These are phyloP conservation scores for Mycena sp. DNA, from an alignment of 1,284 basidiomycete species.

Conservation along the genomic window DNA sequence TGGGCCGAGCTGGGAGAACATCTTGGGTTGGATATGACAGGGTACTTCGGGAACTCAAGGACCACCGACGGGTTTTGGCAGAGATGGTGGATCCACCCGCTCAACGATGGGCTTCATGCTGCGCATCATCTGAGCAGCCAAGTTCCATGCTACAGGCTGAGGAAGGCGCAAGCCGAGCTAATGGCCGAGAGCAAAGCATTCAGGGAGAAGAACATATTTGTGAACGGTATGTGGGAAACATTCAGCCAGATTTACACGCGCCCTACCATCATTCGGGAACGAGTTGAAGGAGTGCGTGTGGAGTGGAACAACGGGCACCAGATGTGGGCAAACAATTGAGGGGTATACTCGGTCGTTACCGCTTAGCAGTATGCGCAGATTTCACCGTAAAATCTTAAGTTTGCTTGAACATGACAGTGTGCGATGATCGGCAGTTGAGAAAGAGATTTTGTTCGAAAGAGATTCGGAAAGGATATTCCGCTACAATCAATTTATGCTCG, in stretches of 20 bases:
- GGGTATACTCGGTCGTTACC: no score
- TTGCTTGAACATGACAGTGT: no score
- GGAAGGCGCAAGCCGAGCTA: constrained; percentile 6
- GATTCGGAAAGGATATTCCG: no score
- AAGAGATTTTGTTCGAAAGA: no score
- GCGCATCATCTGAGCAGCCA: constrained; percentile 10
- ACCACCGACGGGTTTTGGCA: constrained; percentile 14
- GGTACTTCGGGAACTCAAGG: constrained; percentile 1
- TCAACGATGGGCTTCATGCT: constrained; percentile 8
- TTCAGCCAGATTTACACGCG: constrained; percentile 3
- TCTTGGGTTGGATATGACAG: constrained; percentile 4
- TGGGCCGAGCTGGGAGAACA: constrained; percentile 14
- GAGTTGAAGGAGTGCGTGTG: background rate
- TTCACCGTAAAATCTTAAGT: no score
- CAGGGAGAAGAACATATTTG: constrained; percentile 5
- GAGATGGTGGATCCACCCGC: constrained; percentile 1
- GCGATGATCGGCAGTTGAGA: no score
- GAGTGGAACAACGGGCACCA: constrained; percentile 7
- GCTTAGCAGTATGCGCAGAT: no score
- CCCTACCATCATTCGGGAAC: background rate
- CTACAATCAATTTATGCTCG: no score
- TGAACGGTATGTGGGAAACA: constrained; percentile 1
- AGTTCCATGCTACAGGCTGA: constrained; percentile 1
- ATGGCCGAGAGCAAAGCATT: background rate
- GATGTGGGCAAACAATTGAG: no score